Evolutionary conservation across 768 basidiomycete species (phyloP), one percentile per base, ranked within the genome.

Genomic region (Kwoniella shandongensis): DNA sequence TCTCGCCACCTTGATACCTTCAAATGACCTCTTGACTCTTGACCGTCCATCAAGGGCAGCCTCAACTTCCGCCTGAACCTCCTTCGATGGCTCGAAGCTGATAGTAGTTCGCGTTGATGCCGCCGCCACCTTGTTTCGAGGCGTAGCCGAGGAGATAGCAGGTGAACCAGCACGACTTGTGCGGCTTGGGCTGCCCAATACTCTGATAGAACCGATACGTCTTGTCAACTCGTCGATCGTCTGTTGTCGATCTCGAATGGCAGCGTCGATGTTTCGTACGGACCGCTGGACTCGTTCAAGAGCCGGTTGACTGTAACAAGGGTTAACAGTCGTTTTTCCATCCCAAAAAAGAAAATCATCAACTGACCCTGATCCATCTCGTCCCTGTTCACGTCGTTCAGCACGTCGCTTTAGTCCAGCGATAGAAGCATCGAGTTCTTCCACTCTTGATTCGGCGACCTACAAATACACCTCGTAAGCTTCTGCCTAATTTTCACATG

Each of bases 381-480:
- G 85, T 8, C 85, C 86, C 0, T 83, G 79, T 57, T 83, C 83
- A 15, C 84, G 76, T 57, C 85, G 80, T 25, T 82, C 79, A 2
- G 91, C 76, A 69, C 82, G 83, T 76, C 85, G 86, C 77, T 89
- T 90, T 11, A 85, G 83, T 2, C 79, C 79, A 39, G 84, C 80
- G 3, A 96, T 79, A 62, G 86, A 81, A 11, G 84, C 83, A 65
- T 94, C 91, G 8, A 94, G 80, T 66, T 91, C 88, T 70, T 86
- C 84, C 15, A 92, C 79, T 26, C 88, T 83, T 59, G 86, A 85
- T 22, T 82, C 83, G 25, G 88, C 83, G n/a, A 78, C 76, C 88
- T 92, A 38, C 1, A 20, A 7, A 36, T 11, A 18, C 32, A 51
- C 15, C 54, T 6, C 36, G 29, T 55, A 20, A 35, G 22, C 35